These are phyloP conservation scores for Clavariopsis aquatica DNA, from an alignment of 495 filamentous ascomycete genomes.

Conservation along the genomic window DNA sequence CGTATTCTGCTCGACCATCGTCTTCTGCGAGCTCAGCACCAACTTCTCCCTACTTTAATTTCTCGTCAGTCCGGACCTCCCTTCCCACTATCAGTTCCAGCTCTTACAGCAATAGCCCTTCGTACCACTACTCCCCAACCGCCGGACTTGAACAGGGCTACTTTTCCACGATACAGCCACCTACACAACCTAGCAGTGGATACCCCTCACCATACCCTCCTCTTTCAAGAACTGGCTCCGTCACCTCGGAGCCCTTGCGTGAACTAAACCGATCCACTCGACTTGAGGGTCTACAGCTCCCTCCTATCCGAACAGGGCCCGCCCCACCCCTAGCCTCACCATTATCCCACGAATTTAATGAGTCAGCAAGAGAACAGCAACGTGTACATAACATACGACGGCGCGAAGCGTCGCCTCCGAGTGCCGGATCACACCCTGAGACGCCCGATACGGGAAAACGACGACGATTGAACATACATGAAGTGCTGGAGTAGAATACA, in stretches of 20 bases:
- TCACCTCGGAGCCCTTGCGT: constrained; percentile 20
- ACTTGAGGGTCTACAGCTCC: constrained; percentile 31
- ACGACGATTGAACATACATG: constrained; percentile 40
- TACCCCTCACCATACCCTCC: constrained; percentile 34
- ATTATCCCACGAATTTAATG: constrained; percentile 18
- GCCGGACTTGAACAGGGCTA: constrained; percentile 32
- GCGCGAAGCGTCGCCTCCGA: constrained; percentile 20
- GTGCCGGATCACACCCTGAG: constrained; percentile 19
- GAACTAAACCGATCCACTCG: constrained; percentile 4
- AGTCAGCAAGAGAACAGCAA: constrained; percentile 24
- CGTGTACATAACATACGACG: constrained; percentile 21
- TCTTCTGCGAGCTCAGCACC: constrained; percentile 37
- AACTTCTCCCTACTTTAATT: constrained; percentile 35
- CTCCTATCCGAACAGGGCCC: constrained; percentile 33
- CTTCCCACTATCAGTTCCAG: constrained; percentile 26
- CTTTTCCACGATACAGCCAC: constrained; percentile 31
- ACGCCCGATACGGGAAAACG: constrained; percentile 38
- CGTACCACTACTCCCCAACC: constrained; percentile 34
- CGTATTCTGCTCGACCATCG: constrained; percentile 23
- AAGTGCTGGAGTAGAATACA: constrained; percentile 33
- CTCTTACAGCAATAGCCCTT: constrained; percentile 27
- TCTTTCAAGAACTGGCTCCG: constrained; percentile 21
- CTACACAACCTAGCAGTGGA: constrained; percentile 23
- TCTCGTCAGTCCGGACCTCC: constrained; percentile 31
- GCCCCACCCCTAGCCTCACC: constrained; percentile 25